A percentile compares a stretch with the other conserved stretches of the same genome.
These are phyloP conservation scores for Fusarium sp. DNA, from an alignment of 2,329 filamentous ascomycete species.

Conservation along the genomic window DNA sequence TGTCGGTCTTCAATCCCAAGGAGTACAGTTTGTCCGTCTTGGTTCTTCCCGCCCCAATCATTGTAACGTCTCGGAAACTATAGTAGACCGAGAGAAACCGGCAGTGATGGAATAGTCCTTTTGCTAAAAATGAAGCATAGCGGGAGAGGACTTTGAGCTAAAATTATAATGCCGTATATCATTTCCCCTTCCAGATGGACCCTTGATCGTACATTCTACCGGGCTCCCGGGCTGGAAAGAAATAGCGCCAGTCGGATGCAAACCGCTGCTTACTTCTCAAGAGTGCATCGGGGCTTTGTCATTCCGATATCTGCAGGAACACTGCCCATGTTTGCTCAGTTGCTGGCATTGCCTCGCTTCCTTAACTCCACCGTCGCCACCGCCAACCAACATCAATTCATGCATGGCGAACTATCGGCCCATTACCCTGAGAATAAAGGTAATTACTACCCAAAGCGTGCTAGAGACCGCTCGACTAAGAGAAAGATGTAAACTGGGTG, in stretches of 20 bases:
- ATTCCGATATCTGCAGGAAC: conserved; percentile 1
- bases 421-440: conserved; percentile 10
- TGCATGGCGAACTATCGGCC: conserved; percentile 26
- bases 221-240: neutral
- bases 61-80: neutral
- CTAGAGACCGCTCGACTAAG: conserved; percentile 13
- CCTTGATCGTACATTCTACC: conserved; percentile 3
- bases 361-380: conserved; percentile 13
- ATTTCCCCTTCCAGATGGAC: conserved; percentile 6
- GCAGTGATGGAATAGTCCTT: neutral
- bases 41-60: conserved; percentile 25
- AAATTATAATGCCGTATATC: neutral
- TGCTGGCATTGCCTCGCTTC: neutral
- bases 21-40: conserved; percentile 13
- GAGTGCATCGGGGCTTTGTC: neutral
- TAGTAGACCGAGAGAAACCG: neutral
- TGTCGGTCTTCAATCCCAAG: conserved; percentile 21
- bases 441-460: conserved; percentile 35
- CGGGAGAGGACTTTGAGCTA: too few relatives aligned
- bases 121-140: too few relatives aligned
- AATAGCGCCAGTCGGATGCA: conserved; percentile 17
- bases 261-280: neutral
- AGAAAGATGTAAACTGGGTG: neutral
- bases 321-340: neutral
- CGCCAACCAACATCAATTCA: conserved; percentile 2